phyloP scores from a whole-genome alignment of 2,329 filamentous ascomycete species.

The Botrytis tulipae region DNA sequence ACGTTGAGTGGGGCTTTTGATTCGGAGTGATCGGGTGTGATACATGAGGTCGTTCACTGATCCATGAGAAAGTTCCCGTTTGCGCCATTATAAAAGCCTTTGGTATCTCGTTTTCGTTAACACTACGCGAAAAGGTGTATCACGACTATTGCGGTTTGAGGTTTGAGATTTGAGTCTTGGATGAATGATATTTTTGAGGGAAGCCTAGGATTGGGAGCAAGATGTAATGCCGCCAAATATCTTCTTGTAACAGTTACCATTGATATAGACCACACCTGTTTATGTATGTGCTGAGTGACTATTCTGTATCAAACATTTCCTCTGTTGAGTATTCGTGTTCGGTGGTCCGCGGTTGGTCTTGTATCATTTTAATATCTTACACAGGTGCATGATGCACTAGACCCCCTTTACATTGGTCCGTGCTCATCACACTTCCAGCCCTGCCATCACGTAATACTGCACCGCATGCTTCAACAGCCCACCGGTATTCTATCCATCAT shows the following conservation, averaged over 20 bases:
- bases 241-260: background rate
- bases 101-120: background rate
- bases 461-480: background rate
- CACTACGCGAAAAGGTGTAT: background rate
- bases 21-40: background rate
- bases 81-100: background rate
- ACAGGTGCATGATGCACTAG: background rate
- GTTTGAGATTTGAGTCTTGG: background rate
- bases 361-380: background rate
- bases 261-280: background rate
- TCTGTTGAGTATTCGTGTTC: background rate
- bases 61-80: background rate
- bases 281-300: background rate
- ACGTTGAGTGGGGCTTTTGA: background rate
- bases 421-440: background rate
- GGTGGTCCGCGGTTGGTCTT: background rate
- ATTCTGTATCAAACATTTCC: background rate
- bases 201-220: background rate
- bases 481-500: background rate
- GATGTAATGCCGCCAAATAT: background rate
- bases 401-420: background rate
- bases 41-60: background rate
- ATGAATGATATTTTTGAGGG: background rate
- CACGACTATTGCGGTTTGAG: too few relatives aligned
- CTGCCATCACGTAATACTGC: background rate